These are phyloP conservation scores for Fermentozyma sake DNA, from an alignment of 1,139 yeast genomes.

Conservation along the genomic window DNA sequence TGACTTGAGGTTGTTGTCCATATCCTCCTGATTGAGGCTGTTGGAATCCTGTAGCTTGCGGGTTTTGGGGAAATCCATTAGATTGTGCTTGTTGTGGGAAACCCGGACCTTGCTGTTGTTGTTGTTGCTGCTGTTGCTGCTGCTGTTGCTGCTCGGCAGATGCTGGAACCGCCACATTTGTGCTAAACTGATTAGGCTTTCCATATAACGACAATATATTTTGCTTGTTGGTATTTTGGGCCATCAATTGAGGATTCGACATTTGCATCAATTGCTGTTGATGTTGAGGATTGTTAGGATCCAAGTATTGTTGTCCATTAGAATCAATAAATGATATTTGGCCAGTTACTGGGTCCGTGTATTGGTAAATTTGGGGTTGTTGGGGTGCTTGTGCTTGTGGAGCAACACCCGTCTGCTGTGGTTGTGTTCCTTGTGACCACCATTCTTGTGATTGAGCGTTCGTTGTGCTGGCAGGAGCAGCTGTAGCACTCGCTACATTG, in stretches of 20 bases:
- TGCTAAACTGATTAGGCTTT: conserved; percentile 28
- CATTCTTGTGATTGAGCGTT: conserved; percentile 8
- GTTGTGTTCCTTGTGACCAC: conserved; percentile 8
- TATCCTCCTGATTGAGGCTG: conserved; percentile 10
- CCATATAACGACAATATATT: conserved; percentile 38
- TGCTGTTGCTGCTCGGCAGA: conserved; percentile 11
- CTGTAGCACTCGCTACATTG: not conserved
- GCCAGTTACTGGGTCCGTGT: conserved; percentile 61
- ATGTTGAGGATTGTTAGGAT: conserved; percentile 50
- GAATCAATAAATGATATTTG: conserved; percentile 54
- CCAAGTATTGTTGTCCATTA: conserved; percentile 57
- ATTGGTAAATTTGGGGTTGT: conserved; percentile 48
- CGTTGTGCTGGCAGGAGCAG: conserved; percentile 8
- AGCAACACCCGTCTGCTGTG: conserved; percentile 3
- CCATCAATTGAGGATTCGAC: conserved; percentile 36
- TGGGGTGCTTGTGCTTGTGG: conserved; percentile 5
- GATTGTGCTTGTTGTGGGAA: conserved; percentile 14
- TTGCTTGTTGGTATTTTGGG: conserved; percentile 44
- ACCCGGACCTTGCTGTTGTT: conserved; percentile 20
- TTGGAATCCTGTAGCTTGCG: conserved; percentile 3
- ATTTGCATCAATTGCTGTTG: conserved; percentile 47
- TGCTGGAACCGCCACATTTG: conserved; percentile 23
- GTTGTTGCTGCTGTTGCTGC: conserved; percentile 14
- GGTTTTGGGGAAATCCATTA: conserved; percentile 7
- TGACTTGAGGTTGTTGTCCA: conserved; percentile 8